Conservation (phyloP, 345 rosid species). For the Linum usitatissimum region DNA sequence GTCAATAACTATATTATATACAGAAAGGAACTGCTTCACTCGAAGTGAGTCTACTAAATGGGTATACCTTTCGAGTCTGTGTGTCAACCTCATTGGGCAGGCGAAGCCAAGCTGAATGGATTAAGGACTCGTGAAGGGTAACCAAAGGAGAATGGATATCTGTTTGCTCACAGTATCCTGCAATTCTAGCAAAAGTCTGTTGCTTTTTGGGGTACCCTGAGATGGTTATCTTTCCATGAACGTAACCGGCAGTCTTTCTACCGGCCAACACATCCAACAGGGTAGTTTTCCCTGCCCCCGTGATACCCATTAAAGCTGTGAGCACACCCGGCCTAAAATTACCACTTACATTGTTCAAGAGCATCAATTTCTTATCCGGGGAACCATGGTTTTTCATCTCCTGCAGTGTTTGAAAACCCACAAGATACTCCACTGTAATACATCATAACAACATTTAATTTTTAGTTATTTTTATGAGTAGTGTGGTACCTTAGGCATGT, state of each 20-base stretch:
- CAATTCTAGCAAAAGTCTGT: constrained; percentile 3
- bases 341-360: neutral
- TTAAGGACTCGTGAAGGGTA: neutral
- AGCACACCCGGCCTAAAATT: constrained; percentile 5
- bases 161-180: constrained; percentile 3
- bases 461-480: neutral
- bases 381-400: neutral
- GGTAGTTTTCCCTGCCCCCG: constrained; percentile 2
- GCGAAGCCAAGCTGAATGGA: constrained; percentile 4
- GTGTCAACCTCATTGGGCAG: neutral
- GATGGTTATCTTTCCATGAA: neutral
- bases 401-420: neutral
- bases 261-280: constrained; percentile 4
- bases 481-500: constrained; percentile 1
- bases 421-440: neutral
- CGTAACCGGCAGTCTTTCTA: constrained; percentile 1
- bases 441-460: neutral
- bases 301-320: neutral
- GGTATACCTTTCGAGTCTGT: neutral
- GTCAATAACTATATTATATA: neutral
- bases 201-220: constrained; percentile 4
- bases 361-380: neutral
- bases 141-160: constrained; percentile 1
- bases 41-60: neutral
- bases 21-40: neutral